Base-by-base conservation (phyloP, 2,329 filamentous ascomycete genomes). In the Fusarium heterosporum region DNA sequence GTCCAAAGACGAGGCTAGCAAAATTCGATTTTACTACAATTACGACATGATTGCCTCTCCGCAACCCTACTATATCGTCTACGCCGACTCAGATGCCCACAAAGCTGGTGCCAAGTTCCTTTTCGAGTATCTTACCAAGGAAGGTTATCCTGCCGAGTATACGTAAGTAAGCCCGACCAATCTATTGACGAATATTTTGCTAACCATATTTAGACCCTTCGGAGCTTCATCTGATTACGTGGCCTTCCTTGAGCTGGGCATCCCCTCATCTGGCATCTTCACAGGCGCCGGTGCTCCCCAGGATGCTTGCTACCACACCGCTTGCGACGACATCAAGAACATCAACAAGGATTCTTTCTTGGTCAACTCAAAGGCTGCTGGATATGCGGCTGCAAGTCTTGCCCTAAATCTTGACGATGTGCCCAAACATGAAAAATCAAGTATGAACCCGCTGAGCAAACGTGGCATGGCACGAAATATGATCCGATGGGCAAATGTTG, bases 21-120 rank as follows among this genome's bases (percentile, higher is more conserved):
- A 87, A 75, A 87, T 91, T 73, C 81, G 84, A 2, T 85, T 90
- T 38, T 89, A 90, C 78, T 85, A 90, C 73, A 89, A 91, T 78
- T 90, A 89, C 72, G 89, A 91, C 77, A 91, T 91, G 89, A 88
- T 90, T 46, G 80, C 77, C 19, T 82, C 79, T n/a, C 73, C 73
- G 5, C 63, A 73, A n/a, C 77, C 80, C 7, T 64, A 73, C 32
- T 82, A 75, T 66, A 68, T 71, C 32, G 75, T 83, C 39, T 81
- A 81, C 60, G 71, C 77, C 40, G 74, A 80, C 61, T 75, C 75
- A 17, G 76, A 80, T 32, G 78, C 74, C 12, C 77, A 82, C 66
- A 67, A 73, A 29, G 46, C 71, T 51, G 80, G 78, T 22, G 77
- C 76, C 25, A 47, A 69, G 22, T 71, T 66, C 38, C 69, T 81